Conservation (phyloP, 768 basidiomycete genomes). For the Suillus occidentalis region DNA sequence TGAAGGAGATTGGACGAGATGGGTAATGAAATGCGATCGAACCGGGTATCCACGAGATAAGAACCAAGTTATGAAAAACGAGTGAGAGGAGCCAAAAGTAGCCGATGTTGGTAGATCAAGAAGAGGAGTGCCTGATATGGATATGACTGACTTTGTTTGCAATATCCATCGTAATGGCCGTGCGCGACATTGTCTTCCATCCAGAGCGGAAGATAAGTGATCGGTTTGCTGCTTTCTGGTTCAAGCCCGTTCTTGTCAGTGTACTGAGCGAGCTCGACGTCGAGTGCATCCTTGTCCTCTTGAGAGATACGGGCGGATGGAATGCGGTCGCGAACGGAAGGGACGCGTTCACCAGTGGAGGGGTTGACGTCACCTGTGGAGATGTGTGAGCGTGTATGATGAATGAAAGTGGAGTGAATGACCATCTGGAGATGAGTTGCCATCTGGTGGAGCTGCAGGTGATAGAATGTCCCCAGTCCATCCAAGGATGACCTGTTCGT, state of each 20-base stretch:
- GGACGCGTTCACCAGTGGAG: conserved; percentile 11
- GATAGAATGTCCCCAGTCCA: conserved; percentile 90
- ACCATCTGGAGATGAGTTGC: conserved; percentile 27
- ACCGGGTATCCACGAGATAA: background rate
- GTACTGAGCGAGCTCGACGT: conserved; percentile 63
- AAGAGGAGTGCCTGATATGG: conserved; percentile 15
- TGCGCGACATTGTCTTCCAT: conserved; percentile 86
- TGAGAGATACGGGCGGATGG: conserved; percentile 51
- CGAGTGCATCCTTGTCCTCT: conserved; percentile 65
- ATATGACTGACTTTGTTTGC: conserved; percentile 83
- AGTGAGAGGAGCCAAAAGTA: background rate
- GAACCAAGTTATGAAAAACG: background rate
- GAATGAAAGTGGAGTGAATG: conserved; percentile 4
- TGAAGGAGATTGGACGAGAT: background rate
- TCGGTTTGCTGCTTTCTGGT: conserved; percentile 48
- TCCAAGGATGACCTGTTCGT: conserved; percentile 90
- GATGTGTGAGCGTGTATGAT: conserved; percentile 10
- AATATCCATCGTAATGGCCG: conserved; percentile 96
- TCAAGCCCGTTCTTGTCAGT: conserved; percentile 35
- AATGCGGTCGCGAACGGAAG: conserved; percentile 36
- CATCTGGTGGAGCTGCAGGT: conserved; percentile 27
- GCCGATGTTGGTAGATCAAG: background rate
- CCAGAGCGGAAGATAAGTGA: conserved; percentile 85
- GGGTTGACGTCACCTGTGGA: conserved; percentile 7
- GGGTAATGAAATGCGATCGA: background rate